Evolutionary conservation across 352 stramenopile species (phyloP).

Genomic region (Phytophthora quininea): DNA sequence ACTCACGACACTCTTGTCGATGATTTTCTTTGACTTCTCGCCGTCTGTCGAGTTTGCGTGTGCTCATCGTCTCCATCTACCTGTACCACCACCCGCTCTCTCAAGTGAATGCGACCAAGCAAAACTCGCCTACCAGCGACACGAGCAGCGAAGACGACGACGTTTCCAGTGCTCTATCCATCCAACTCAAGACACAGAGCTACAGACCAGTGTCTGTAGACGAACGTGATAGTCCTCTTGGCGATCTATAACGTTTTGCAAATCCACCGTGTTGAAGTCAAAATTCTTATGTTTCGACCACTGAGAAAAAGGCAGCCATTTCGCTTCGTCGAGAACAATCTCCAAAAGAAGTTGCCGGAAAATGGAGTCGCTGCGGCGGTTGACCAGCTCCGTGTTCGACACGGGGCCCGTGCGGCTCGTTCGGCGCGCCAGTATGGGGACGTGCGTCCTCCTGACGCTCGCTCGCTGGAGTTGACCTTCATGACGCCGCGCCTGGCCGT

Average conservation of each 20-base stretch:
- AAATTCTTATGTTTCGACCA: not conserved
- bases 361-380: constrained; percentile 78
- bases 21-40: constrained; percentile 86
- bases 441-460: constrained; percentile 29
- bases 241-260: too few species aligned
- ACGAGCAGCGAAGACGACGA: constrained; percentile 24
- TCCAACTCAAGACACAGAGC: constrained; percentile 13
- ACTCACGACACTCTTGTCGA: constrained; percentile 86
- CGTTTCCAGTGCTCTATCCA: not conserved
- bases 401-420: constrained; percentile 37
- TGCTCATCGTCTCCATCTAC: constrained; percentile 87
- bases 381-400: constrained; percentile 79
- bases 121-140: constrained; percentile 11
- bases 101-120: constrained; percentile 14
- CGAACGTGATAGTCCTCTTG: not conserved
- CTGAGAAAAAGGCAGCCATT: not conserved
- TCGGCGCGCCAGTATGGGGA: constrained; percentile 46
- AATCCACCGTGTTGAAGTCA: not conserved
- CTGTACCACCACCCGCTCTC: constrained; percentile 76
- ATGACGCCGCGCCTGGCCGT: constrained; percentile 75
- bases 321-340: not conserved
- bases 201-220: constrained; percentile 19
- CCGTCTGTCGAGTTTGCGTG: constrained; percentile 85
- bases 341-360: too few species aligned
- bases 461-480: constrained; percentile 72